Evolutionary conservation across 129 eudicot species (phyloP).

Genomic region (Gnaphalium uliginosum): DNA sequence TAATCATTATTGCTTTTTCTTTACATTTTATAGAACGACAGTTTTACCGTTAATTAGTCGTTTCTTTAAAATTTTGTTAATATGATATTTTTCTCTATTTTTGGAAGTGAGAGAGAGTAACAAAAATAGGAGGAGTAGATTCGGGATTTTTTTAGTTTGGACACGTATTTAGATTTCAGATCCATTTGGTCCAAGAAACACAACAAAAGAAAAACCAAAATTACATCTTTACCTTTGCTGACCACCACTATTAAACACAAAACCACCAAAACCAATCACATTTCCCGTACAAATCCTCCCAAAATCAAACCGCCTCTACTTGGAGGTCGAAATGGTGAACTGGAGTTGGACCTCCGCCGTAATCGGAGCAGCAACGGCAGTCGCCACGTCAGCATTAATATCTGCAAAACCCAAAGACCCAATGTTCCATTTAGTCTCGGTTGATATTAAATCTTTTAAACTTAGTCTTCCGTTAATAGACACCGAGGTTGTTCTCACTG

Average conservation of each 20-base stretch:
- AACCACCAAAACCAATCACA: not conserved
- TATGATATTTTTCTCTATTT: too few relatives aligned
- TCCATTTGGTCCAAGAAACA: too few relatives aligned
- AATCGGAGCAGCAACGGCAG: slow-evolving; percentile 74
- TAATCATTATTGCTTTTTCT: too few relatives aligned
- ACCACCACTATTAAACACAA: not conserved
- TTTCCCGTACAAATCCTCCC: not conserved
- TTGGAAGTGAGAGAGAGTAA: too few relatives aligned
- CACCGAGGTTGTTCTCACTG: slow-evolving; percentile 76
- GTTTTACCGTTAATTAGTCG: too few relatives aligned
- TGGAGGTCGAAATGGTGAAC: slow-evolving; percentile 36
- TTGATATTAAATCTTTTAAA: slow-evolving; percentile 76
- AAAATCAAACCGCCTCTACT: slow-evolving; percentile 8
- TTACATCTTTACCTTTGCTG: not conserved
- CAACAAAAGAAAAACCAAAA: not conserved
- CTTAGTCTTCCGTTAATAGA: slow-evolving; percentile 73
- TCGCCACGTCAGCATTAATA: slow-evolving; percentile 52
- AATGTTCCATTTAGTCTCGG: slow-evolving; percentile 71
- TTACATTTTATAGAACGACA: too few relatives aligned
- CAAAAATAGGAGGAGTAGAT: too few relatives aligned
- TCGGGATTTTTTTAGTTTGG: too few relatives aligned
- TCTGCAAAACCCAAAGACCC: slow-evolving; percentile 75
- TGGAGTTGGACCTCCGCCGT: slow-evolving; percentile 86
- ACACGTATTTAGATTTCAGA: too few relatives aligned
- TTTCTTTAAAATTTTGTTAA: too few relatives aligned